Base-by-base conservation (phyloP, 2,329 filamentous ascomycete genomes). In the Claviceps cyperi region DNA sequence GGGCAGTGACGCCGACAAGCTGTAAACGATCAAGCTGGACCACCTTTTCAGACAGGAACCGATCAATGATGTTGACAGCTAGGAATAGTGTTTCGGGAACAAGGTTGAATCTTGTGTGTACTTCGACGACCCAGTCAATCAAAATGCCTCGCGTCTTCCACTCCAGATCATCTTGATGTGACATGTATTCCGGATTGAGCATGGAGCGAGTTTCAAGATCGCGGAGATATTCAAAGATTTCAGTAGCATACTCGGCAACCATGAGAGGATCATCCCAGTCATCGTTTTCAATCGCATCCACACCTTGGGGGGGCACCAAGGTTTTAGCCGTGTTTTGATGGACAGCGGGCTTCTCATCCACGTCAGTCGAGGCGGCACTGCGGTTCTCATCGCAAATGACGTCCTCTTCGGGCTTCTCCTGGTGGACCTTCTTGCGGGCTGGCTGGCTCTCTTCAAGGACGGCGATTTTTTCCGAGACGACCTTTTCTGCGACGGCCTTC, bases 81-180 rank as follows among this genome's bases (percentile, higher is more conserved):
- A 98, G 80, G 77, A 96, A 98, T 44, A 97, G 77, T 2, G 92
- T 97, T 72, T 98, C 92, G 21, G 92, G 92, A 41, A 97, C 78
- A 17, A 98, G 81, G 58, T 92, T 86, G 75, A 97, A 98, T 51
- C 91, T 86, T 21, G 88, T 95, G 73, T 98, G 92, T 45, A 98
- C 92, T 67, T 98, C 92, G 55, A 98, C 90, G 56, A 98, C 77
- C 92, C 92, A 98, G 71, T 98, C 92, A 57, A 97, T 82, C 50
- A 98, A 79, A 58, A 98, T 96, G 55, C 90, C 91, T 59, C 92
- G 87, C 72, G 94, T 96, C 77, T 95, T 95, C 92, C 92, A 98
- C 67, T 96, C 91, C 13, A 98, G 76, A 59, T 96, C 89, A 56
- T 86, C 85, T 65, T 98, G 92, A 68, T 91, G 86, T 47, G 85